Conservation (phyloP, 805 yeast species). For the Hanseniaspora thailandica region DNA sequence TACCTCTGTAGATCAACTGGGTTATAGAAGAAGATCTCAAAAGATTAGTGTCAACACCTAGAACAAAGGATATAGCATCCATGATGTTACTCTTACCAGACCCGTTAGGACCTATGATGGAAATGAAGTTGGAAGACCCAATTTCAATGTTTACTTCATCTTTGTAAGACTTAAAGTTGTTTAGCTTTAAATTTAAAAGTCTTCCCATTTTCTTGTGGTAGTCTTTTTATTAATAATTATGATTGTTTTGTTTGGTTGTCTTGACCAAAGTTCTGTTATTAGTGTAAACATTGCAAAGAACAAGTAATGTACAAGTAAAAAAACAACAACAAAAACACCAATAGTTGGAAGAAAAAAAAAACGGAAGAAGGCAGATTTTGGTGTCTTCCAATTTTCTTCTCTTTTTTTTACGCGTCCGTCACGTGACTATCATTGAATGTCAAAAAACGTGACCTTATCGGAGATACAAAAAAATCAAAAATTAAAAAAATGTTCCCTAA, state of each 20-base stretch:
- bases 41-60: conserved; percentile 68
- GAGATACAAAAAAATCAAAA: not conserved
- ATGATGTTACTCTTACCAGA: conserved; percentile 95
- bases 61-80: conserved; percentile 92
- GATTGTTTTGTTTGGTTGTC: not conserved
- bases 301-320: not conserved
- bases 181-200: conserved; percentile 60
- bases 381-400: not conserved
- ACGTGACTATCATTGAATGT: not conserved
- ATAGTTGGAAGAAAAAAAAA: not conserved
- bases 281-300: not conserved
- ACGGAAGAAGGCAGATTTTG: not conserved
- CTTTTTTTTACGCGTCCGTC: conserved; percentile 7
- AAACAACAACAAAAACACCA: not conserved
- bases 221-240: not conserved
- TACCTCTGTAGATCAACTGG: conserved; percentile 74
- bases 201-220: conserved; percentile 52
- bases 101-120: conserved; percentile 97
- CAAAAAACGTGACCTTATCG: not conserved
- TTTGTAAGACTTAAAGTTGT: conserved; percentile 82
- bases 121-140: conserved; percentile 72
- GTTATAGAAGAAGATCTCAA: conserved; percentile 61
- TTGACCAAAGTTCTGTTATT: too few relatives aligned
- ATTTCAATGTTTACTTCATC: conserved; percentile 70
- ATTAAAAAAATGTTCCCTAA: not conserved